These are phyloP conservation scores for Erythrophleum fordii DNA, from an alignment of 306 rosid species.

Conservation along the genomic window DNA sequence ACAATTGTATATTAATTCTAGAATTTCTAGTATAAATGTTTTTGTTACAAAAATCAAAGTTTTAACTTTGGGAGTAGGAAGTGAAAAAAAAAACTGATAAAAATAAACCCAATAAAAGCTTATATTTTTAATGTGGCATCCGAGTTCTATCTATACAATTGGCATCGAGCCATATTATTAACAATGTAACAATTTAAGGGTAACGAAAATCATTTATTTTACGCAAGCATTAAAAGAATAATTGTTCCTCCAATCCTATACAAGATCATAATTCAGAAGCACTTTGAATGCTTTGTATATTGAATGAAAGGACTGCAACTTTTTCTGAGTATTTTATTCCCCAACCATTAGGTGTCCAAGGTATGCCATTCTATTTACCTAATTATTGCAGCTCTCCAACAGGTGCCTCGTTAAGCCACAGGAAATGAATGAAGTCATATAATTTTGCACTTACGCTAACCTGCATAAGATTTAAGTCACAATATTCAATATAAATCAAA, in stretches of 20 bases:
- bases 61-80: too few species aligned
- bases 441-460: slow-evolving; percentile 86
- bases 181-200: background rate
- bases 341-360: background rate
- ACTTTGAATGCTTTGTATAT: background rate
- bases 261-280: background rate
- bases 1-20: too few species aligned
- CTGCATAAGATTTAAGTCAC: slow-evolving; percentile 45
- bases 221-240: slow-evolving; percentile 1
- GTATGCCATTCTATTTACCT: slow-evolving; percentile 11
- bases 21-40: too few species aligned
- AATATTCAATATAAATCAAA: background rate
- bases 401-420: slow-evolving; percentile 97
- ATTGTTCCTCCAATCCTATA: background rate
- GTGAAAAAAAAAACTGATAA: too few species aligned
- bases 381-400: slow-evolving; percentile 82
- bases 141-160: too few species aligned
- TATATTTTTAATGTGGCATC: too few species aligned
- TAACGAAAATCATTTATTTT: background rate
- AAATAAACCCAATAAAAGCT: too few species aligned
- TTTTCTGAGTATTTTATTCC: background rate
- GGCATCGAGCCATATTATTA: background rate
- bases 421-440: slow-evolving; percentile 86
- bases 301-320: background rate
- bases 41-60: too few species aligned